Percentiles rank a stretch among this genome's conserved stretches.
phyloP scores from a whole-genome alignment of 2,329 filamentous ascomycete genomes.

The Botryotinia globosa region DNA sequence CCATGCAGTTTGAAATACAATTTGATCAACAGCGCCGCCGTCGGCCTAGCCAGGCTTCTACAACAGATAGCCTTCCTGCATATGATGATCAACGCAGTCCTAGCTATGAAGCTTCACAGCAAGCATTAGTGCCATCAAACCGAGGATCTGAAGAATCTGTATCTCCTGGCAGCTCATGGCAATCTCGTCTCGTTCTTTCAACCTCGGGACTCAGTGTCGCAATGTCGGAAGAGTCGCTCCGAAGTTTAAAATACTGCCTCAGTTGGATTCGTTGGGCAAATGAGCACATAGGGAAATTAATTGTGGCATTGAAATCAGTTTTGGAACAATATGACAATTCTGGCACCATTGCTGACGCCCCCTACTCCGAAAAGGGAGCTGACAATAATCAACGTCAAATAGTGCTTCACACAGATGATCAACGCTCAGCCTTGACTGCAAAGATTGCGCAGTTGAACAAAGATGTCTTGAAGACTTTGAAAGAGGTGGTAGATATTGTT shows the following conservation, averaged over 20 bases:
- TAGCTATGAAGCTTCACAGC: slow-evolving; percentile 63
- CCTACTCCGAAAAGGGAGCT: slow-evolving; percentile 19
- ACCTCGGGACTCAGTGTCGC: slow-evolving; percentile 89
- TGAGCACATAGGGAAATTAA: slow-evolving; percentile 71
- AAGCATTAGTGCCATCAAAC: slow-evolving; percentile 39
- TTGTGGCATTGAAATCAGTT: slow-evolving; percentile 69
- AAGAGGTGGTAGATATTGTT: slow-evolving; percentile 78
- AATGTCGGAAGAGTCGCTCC: slow-evolving; percentile 83
- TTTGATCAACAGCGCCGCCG: slow-evolving; percentile 36
- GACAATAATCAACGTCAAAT: slow-evolving; percentile 29
- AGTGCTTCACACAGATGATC: slow-evolving; percentile 32
- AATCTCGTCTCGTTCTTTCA: slow-evolving; percentile 80
- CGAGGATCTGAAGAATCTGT: slow-evolving; percentile 31
- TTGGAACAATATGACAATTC: slow-evolving; percentile 74
- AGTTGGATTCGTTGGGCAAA: slow-evolving; percentile 79
- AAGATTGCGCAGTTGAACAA: slow-evolving; percentile 63
- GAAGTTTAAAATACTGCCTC: slow-evolving; percentile 81
- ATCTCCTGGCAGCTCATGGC: slow-evolving; percentile 55
- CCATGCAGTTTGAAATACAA: slow-evolving; percentile 31
- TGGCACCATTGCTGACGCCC: slow-evolving; percentile 30
- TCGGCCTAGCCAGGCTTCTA: slow-evolving; percentile 40
- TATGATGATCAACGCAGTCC: slow-evolving; percentile 79
- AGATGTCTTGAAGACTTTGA: slow-evolving; percentile 75
- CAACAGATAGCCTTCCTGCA: slow-evolving; percentile 72
- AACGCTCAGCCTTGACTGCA: slow-evolving; percentile 32